Conservation (phyloP, 78 protist genomes). For the Chrysochromulina parva region DNA sequence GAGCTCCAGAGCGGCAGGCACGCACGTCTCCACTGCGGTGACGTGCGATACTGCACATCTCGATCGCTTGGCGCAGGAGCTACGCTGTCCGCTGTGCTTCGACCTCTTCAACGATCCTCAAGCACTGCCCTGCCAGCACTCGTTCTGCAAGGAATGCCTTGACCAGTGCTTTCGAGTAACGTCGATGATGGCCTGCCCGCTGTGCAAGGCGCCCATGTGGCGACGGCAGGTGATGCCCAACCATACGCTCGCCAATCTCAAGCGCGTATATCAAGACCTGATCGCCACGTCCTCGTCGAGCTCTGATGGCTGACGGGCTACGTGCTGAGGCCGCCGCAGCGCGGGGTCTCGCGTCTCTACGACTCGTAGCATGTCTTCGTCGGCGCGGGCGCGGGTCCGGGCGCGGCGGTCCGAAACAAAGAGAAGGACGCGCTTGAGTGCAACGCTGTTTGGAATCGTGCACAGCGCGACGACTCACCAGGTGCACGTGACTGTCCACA, state of each 20-base stretch:
- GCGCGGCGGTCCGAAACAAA: too few relatives aligned
- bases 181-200: background rate
- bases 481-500: too few relatives aligned
- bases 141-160: background rate
- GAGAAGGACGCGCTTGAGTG: too few relatives aligned
- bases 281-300: too few relatives aligned
- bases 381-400: too few relatives aligned
- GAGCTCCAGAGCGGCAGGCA: background rate
- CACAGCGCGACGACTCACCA: too few relatives aligned
- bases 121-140: background rate
- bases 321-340: too few relatives aligned
- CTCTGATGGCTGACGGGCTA: too few relatives aligned
- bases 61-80: background rate
- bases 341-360: too few relatives aligned
- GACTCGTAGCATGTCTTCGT: too few relatives aligned
- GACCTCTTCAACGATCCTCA: background rate
- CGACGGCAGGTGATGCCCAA: background rate
- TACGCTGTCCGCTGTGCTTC: background rate
- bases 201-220: slow-evolving; percentile 19
- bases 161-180: background rate
- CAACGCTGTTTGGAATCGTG: too few relatives aligned
- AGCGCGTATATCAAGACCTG: background rate
- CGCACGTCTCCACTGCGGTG: background rate
- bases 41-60: background rate
- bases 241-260: background rate